Percentiles rank a stretch among this genome's conserved stretches.
phyloP scores from a whole-genome alignment of 257 asterid genomes.

The Nicotiana benthamiana region DNA sequence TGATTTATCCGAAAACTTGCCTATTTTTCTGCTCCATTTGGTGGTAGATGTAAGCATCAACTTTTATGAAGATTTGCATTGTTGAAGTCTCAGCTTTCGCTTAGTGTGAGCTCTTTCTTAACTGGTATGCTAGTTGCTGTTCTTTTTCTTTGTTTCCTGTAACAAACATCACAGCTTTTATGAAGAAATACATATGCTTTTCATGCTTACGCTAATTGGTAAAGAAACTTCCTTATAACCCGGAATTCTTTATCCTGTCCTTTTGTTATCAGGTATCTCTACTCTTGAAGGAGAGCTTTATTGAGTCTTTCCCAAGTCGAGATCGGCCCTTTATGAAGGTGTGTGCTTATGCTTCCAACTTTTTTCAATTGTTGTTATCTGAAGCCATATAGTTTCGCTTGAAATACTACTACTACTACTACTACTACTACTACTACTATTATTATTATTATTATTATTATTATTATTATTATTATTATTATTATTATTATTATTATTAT shows the following conservation, averaged over 20 bases:
- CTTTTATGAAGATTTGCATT: background rate
- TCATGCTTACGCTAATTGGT: background rate
- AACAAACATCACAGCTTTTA: background rate
- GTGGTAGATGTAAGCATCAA: background rate
- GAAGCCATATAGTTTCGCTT: background rate
- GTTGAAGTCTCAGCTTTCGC: background rate
- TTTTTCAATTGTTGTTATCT: background rate
- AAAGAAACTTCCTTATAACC: background rate
- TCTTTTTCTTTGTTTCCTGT: background rate
- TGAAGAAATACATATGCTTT: background rate
- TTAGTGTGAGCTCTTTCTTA: background rate
- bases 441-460: no score
- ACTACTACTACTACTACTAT: no score
- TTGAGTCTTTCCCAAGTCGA: constrained; percentile 83
- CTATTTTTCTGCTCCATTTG: background rate
- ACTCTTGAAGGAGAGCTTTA: constrained; percentile 91
- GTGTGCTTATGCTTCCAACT: background rate
- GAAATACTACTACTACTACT: no score
- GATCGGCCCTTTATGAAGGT: constrained; percentile 98
- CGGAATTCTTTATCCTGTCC: background rate
- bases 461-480: no score
- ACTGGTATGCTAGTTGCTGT: background rate
- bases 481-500: no score
- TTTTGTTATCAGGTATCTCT: constrained; percentile 60
- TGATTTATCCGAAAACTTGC: background rate